Percentiles rank a stretch among this genome's conserved stretches.
Evolutionary conservation across 164 flowering plant genomes (phyloP).

Genomic region (Nymphaea colorata): DNA sequence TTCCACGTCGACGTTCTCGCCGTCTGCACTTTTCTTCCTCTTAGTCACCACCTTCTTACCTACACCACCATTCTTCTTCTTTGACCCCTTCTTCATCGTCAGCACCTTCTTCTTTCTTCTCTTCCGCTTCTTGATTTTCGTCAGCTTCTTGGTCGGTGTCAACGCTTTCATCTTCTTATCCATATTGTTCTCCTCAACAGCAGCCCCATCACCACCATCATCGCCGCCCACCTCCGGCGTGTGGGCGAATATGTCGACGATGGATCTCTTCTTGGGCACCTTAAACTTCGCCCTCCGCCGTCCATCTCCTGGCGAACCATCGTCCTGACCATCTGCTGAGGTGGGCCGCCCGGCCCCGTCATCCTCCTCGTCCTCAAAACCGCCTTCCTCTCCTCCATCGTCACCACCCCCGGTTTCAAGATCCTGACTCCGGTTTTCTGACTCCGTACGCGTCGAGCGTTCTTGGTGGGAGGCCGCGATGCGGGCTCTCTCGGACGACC

Average conservation of each 20-base stretch:
- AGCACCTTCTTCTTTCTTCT: not conserved
- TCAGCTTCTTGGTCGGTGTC: too few relatives aligned
- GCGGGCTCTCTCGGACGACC: slow-evolving; percentile 25
- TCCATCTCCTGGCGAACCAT: slow-evolving; percentile 2
- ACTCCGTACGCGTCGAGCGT: not conserved
- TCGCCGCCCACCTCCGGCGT: slow-evolving; percentile 30
- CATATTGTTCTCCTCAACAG: not conserved
- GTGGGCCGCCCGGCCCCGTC: slow-evolving; percentile 9
- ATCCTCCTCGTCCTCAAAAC: slow-evolving; percentile 3
- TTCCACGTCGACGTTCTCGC: not conserved
- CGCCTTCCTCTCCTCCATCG: slow-evolving; percentile 1
- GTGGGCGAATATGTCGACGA: slow-evolving; percentile 47
- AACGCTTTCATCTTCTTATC: not conserved
- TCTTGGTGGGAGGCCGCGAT: not conserved
- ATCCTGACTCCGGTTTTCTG: not conserved
- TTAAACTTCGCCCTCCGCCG: slow-evolving; percentile 14
- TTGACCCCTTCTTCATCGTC: not conserved
- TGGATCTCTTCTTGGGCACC: slow-evolving; percentile 47
- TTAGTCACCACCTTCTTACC: not conserved
- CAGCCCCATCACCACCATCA: not conserved
- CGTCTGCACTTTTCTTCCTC: not conserved
- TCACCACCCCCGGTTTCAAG: not conserved
- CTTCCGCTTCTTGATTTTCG: not conserved
- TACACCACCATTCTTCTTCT: slow-evolving; percentile 4
- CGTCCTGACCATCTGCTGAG: slow-evolving; percentile 20